A percentile compares a stretch with the other conserved stretches of the same genome.
These are phyloP conservation scores for Echinosophora koreensis DNA, from an alignment of 306 rosid genomes.

Conservation along the genomic window DNA sequence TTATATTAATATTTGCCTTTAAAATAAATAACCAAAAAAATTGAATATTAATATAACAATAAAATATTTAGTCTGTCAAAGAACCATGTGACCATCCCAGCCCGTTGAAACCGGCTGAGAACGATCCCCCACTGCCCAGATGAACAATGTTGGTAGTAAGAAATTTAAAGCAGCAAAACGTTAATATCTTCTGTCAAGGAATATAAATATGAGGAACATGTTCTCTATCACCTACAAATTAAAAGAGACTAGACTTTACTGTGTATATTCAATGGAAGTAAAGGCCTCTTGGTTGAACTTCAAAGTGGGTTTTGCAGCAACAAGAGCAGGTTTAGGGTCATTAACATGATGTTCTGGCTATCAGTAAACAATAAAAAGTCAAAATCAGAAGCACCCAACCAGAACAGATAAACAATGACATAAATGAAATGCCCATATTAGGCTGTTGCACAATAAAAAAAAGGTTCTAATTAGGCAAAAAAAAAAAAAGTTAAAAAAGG, in stretches of 20 bases:
- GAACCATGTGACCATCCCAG: too few species aligned
- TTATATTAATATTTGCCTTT: too few species aligned
- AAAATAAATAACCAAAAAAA: too few species aligned
- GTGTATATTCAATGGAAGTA: slow-evolving; percentile 69
- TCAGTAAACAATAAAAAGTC: slow-evolving; percentile 59
- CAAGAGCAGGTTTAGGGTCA: slow-evolving; percentile 73
- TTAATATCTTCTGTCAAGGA: background rate
- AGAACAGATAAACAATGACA: slow-evolving; percentile 28
- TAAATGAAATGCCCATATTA: background rate
- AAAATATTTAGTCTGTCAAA: too few species aligned
- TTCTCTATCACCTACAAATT: slow-evolving; percentile 1
- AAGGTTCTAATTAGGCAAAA: background rate
- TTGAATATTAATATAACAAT: too few species aligned
- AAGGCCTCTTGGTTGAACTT: slow-evolving; percentile 78
- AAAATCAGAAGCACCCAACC: slow-evolving; percentile 43
- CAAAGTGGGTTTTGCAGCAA: slow-evolving; percentile 89
- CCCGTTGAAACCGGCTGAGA: too few species aligned
- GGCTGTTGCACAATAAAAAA: too few species aligned
- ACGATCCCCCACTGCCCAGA: too few species aligned
- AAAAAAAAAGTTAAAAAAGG: background rate
- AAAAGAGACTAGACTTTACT: slow-evolving; percentile 64
- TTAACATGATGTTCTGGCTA: slow-evolving; percentile 72
- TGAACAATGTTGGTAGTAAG: background rate
- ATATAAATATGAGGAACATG: background rate
- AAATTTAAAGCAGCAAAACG: too few species aligned